Evolutionary conservation across 352 stramenopile genomes (phyloP).

Genomic region (Pythium guiyangense): DNA sequence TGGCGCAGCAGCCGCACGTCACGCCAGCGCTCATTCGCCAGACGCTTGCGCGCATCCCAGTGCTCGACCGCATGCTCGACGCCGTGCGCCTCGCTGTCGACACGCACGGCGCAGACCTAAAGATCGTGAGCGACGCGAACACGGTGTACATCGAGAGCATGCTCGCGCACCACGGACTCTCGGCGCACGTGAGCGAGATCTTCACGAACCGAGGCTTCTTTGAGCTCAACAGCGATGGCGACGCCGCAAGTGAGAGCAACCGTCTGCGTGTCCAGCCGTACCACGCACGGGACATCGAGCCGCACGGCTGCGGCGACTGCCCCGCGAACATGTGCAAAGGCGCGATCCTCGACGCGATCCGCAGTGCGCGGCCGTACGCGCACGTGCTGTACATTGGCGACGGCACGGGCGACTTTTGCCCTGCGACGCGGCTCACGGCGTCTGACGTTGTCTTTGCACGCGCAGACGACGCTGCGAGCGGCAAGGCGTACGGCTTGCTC

Average conservation of each 20-base stretch:
- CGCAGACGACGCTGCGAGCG: conserved; percentile 30
- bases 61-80: conserved; percentile 67
- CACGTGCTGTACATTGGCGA: conserved; percentile 73
- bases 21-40: conserved; percentile 30
- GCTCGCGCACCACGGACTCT: conserved; percentile 35
- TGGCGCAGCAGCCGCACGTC: conserved; percentile 30
- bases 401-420: conserved; percentile 67
- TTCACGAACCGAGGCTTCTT: conserved; percentile 56
- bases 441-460: conserved; percentile 65
- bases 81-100: conserved; percentile 45
- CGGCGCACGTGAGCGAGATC: conserved; percentile 33
- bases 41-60: conserved; percentile 43
- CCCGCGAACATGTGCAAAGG: conserved; percentile 85
- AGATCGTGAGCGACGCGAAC: conserved; percentile 80
- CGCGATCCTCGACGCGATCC: conserved; percentile 51
- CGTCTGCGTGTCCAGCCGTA: conserved; percentile 53
- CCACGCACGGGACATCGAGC: conserved; percentile 25
- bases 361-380: conserved; percentile 14
- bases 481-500: conserved; percentile 50
- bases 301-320: conserved; percentile 56
- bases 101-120: conserved; percentile 32
- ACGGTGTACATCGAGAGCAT: conserved; percentile 79
- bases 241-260: conserved; percentile 11
- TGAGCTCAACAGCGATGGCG: conserved; percentile 9
- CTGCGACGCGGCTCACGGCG: conserved; percentile 32